Evolutionary conservation across 75 land plant genomes (phyloP).

Genomic region (Cupressus sempervirens): DNA sequence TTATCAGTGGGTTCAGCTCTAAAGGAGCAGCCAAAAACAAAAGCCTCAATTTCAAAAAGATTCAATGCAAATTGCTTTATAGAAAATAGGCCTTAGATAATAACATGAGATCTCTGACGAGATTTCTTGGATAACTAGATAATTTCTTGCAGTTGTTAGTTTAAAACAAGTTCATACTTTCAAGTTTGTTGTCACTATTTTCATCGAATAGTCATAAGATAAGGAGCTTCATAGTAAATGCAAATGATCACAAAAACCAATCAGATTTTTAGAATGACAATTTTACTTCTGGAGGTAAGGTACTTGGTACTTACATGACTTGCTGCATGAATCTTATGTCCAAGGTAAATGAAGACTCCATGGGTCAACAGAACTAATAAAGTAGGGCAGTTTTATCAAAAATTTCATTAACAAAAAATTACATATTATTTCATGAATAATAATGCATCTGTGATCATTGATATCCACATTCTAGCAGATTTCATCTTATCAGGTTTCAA

Average conservation of each 20-base stretch:
- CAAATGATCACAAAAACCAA: neutral
- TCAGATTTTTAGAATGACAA: neutral
- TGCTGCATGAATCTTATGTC: neutral
- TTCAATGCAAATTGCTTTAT: neutral
- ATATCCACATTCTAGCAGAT: neutral
- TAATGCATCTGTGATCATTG: neutral
- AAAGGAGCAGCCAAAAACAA: neutral
- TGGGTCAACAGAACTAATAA: too few species aligned
- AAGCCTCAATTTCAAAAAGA: neutral
- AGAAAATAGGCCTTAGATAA: neutral
- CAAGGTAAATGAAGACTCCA: too few species aligned
- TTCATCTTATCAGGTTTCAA: neutral
- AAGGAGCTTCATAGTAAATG: neutral
- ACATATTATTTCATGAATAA: neutral
- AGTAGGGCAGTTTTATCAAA: too few species aligned
- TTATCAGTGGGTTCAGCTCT: neutral
- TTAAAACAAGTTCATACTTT: neutral
- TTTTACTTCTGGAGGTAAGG: neutral
- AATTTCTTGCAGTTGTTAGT: neutral
- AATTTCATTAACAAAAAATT: too few species aligned
- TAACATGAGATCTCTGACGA: neutral
- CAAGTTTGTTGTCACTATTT: neutral
- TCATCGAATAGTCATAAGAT: neutral
- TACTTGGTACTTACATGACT: neutral
- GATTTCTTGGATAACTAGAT: neutral